phyloP scores from a whole-genome alignment of 2,329 filamentous ascomycete genomes.

The Cladophialophora immunda region DNA sequence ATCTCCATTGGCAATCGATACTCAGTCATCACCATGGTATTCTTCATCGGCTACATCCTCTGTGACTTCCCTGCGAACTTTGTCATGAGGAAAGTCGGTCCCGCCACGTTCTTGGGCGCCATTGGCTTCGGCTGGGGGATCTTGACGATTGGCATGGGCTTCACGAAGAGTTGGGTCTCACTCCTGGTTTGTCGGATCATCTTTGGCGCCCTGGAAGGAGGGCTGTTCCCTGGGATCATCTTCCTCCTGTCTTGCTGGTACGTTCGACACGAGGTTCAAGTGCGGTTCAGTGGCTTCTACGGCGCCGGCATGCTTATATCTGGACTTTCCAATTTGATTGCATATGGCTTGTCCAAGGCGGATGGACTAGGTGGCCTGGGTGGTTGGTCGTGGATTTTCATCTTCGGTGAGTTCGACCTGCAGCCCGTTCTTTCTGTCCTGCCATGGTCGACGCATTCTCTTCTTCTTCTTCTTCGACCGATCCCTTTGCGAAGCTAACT shows the following conservation, averaged over 20 bases:
- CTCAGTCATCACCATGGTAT: slow-evolving; percentile 42
- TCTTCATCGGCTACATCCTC: slow-evolving; percentile 43
- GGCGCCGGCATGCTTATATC: slow-evolving; percentile 37
- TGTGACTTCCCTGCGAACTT: slow-evolving; percentile 56
- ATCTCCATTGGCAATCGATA: background rate
- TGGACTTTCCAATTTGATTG: slow-evolving; percentile 48
- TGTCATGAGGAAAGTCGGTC: slow-evolving; percentile 47
- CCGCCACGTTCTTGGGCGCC: slow-evolving; percentile 12
- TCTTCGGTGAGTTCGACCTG: slow-evolving; percentile 29
- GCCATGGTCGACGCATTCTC: no score
- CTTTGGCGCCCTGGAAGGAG: slow-evolving; percentile 44
- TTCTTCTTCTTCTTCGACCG: no score
- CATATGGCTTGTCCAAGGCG: slow-evolving; percentile 47
- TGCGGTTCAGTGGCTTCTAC: slow-evolving; percentile 40
- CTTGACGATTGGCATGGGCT: slow-evolving; percentile 35
- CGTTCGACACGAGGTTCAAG: slow-evolving; percentile 47
- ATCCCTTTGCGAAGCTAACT: no score
- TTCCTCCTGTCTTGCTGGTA: slow-evolving; percentile 57
- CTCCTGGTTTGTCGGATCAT: slow-evolving; percentile 42
- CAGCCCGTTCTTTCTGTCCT: background rate
- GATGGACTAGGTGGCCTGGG: slow-evolving; percentile 42
- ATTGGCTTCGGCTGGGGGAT: slow-evolving; percentile 25
- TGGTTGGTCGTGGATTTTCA: slow-evolving; percentile 49
- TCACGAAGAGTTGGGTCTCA: background rate
- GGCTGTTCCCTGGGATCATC: slow-evolving; percentile 51